A percentile compares a stretch with the other conserved stretches of the same genome.
phyloP scores from a whole-genome alignment of 2,329 filamentous ascomycete species.

The Trichoderma pleuroti region DNA sequence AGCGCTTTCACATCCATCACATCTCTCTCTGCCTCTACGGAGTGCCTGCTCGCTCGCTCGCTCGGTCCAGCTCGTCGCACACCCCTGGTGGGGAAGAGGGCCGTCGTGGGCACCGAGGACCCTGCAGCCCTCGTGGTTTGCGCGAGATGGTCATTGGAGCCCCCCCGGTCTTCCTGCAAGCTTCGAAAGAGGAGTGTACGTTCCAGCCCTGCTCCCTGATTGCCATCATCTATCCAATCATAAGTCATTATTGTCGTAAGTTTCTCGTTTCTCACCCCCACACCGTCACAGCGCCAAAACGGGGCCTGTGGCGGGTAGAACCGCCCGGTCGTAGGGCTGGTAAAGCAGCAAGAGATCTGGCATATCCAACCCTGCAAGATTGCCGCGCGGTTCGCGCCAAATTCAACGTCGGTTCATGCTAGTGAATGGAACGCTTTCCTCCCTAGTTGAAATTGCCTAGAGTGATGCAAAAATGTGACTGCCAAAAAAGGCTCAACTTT shows the following conservation, averaged over 20 bases:
- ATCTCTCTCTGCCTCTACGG: conserved; percentile 7
- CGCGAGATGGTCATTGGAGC: conserved; percentile 25
- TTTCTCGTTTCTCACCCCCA: conserved; percentile 33
- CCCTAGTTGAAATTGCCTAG: background rate
- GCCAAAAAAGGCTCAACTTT: background rate
- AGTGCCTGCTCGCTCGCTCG: background rate
- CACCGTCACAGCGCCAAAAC: conserved; percentile 27
- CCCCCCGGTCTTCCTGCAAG: conserved; percentile 27
- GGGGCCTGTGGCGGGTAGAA: conserved; percentile 27
- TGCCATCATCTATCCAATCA: conserved; percentile 48
- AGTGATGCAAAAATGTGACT: background rate
- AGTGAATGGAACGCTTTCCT: background rate
- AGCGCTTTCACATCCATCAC: conserved; percentile 25
- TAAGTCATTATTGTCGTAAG: conserved; percentile 48
- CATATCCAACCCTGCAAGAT: conserved; percentile 37
- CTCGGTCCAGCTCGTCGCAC: background rate
- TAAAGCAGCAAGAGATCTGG: conserved; percentile 43
- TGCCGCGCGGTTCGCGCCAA: conserved; percentile 32
- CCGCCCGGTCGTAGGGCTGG: conserved; percentile 25
- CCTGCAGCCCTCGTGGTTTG: conserved; percentile 26
- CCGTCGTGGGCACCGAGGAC: background rate
- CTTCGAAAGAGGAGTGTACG: conserved; percentile 41
- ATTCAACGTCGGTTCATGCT: conserved; percentile 30
- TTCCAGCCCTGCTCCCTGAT: conserved; percentile 37
- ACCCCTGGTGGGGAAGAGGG: conserved; percentile 7